Percentiles rank a stretch among this genome's conserved stretches.
Conservation (phyloP, 129 eudicot species). For the Flaveria sonorensis region DNA sequence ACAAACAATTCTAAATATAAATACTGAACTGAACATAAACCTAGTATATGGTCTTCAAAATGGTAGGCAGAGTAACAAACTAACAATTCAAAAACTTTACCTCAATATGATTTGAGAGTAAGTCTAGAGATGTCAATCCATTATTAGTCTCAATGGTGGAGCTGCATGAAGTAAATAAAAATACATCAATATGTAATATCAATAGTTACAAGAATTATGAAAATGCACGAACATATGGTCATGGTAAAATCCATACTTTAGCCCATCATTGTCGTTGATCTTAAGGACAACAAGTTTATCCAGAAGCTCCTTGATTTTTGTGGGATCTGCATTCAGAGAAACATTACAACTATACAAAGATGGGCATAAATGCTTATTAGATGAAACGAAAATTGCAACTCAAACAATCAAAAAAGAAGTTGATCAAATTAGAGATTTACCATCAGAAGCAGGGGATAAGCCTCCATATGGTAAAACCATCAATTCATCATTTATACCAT, state of each 20-base stretch:
- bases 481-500: slow-evolving; percentile 44
- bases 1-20: slow-evolving; percentile 12
- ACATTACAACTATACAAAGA: slow-evolving; percentile 5
- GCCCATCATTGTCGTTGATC: slow-evolving; percentile 60
- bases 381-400: slow-evolving; percentile 1
- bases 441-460: slow-evolving; percentile 57
- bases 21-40: slow-evolving; percentile 12
- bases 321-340: slow-evolving; percentile 53
- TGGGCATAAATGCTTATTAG: not conserved
- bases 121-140: slow-evolving; percentile 69
- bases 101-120: slow-evolving; percentile 63
- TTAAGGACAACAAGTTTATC: slow-evolving; percentile 78
- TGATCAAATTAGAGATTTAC: slow-evolving; percentile 43
- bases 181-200: not conserved
- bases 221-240: slow-evolving; percentile 12
- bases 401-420: not conserved
- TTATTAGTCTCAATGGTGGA: slow-evolving; percentile 56
- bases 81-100: slow-evolving; percentile 33
- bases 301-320: slow-evolving; percentile 54
- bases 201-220: not conserved
- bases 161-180: slow-evolving; percentile 37
- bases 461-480: slow-evolving; percentile 55
- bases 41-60: not conserved
- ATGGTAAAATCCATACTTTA: slow-evolving; percentile 56
- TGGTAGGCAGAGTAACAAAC: not conserved